These are phyloP conservation scores for Talaromyces ruber DNA, from an alignment of 495 filamentous ascomycete species.

Conservation along the genomic window DNA sequence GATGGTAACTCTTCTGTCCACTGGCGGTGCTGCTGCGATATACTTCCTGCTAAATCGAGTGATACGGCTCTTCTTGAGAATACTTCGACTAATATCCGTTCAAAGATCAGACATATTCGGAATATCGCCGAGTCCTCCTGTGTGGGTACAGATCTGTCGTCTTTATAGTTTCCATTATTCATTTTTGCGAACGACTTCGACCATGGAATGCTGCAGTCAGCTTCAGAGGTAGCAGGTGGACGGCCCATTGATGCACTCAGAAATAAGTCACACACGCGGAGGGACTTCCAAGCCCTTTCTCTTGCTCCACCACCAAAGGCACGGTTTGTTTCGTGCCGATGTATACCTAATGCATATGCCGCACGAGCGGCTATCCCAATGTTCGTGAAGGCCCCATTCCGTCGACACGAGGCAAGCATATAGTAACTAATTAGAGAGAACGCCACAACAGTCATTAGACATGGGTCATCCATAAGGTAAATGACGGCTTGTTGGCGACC, in stretches of 20 bases:
- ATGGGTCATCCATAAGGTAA: conserved; percentile 45
- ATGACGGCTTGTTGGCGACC: conserved; percentile 47
- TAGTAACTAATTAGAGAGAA: conserved; percentile 52
- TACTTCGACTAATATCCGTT: conserved; percentile 55
- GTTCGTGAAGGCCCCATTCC: conserved; percentile 51
- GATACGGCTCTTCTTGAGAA: conserved; percentile 65
- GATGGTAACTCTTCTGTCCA: background rate
- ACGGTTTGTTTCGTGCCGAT: conserved; percentile 52
- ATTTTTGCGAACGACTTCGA: background rate
- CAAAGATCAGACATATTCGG: conserved; percentile 51
- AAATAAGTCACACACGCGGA: conserved; percentile 52
- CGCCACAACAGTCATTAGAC: conserved; percentile 47
- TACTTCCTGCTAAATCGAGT: conserved; percentile 54
- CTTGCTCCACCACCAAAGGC: conserved; percentile 44
- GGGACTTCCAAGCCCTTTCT: conserved; percentile 53
- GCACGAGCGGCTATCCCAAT: conserved; percentile 47
- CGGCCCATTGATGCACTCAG: conserved; percentile 52
- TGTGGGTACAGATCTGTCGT: background rate
- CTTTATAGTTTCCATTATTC: background rate
- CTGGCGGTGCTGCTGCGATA: conserved; percentile 46
- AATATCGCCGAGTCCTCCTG: background rate
- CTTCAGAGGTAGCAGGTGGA: conserved; percentile 50
- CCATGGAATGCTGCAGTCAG: conserved; percentile 41
- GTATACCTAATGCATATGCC: conserved; percentile 51
- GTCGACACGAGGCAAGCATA: conserved; percentile 52